A percentile compares a stretch with the other conserved stretches of the same genome.
Evolutionary conservation across 2,329 filamentous ascomycete genomes (phyloP).

Genomic region (Juglanconis sp.): DNA sequence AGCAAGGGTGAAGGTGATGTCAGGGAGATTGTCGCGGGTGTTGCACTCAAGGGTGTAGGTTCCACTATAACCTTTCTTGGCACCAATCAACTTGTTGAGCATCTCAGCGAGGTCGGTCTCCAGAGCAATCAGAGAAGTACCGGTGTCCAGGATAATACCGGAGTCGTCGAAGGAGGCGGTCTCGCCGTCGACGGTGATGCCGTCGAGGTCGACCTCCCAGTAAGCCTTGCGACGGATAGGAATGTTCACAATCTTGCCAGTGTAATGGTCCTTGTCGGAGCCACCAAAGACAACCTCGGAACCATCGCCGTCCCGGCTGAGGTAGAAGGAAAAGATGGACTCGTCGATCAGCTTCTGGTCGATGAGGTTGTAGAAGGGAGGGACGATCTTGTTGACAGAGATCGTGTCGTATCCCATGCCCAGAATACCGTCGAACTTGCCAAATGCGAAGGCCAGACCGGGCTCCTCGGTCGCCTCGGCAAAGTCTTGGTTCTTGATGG

Average conservation of each 20-base stretch:
- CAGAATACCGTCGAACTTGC: conserved; percentile 93
- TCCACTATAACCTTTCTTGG: conserved; percentile 95
- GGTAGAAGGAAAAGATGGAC: conserved; percentile 94
- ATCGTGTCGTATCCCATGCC: conserved; percentile 94
- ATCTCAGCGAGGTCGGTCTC: conserved; percentile 90
- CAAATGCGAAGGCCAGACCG: conserved; percentile 95
- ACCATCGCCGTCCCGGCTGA: conserved; percentile 71
- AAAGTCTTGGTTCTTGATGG: conserved; percentile 86
- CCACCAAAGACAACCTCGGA: conserved; percentile 92
- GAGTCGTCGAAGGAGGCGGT: conserved; percentile 89
- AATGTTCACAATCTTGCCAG: conserved; percentile 86
- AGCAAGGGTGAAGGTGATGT: conserved; percentile 84
- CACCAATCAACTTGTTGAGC: conserved; percentile 94
- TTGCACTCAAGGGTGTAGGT: conserved; percentile 93
- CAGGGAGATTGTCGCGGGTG: conserved; percentile 78
- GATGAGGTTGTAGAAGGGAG: conserved; percentile 95
- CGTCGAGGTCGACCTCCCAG: conserved; percentile 97
- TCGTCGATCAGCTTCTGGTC: conserved; percentile 87
- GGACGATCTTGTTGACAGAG: conserved; percentile 92
- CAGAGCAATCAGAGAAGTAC: conserved; percentile 94
- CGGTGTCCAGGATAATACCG: conserved; percentile 95
- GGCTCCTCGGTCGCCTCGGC: conserved; percentile 95
- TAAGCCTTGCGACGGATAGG: conserved; percentile 97
- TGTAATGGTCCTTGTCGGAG: conserved; percentile 74
- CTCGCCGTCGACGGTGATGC: conserved; percentile 83